phyloP scores from a whole-genome alignment of 257 asterid genomes.

The Perilla frutescens region DNA sequence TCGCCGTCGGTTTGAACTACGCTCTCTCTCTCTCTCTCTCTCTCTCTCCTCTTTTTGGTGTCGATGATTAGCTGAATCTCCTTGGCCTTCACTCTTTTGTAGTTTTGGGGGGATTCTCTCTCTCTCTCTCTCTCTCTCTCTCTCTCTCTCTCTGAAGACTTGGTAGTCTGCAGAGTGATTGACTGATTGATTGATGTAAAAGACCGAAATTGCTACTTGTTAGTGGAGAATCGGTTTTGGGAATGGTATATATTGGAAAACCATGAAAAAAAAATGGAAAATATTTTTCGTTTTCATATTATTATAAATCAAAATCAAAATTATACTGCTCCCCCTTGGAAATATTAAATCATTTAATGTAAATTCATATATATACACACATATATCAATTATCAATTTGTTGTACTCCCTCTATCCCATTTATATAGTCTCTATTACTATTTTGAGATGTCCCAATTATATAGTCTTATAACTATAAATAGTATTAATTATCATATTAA shows the following conservation, averaged over 20 bases:
- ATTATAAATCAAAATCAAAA: no score
- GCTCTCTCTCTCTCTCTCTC: not conserved
- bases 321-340: no score
- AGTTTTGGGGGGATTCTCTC: conserved; percentile 17
- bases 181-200: conserved; percentile 42
- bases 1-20: conserved; percentile 11
- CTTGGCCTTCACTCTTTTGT: not conserved
- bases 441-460: no score
- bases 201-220: conserved; percentile 18
- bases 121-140: not conserved
- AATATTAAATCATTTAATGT: no score
- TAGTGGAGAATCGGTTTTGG: conserved; percentile 46
- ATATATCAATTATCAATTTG: no score
- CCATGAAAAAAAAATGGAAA: not conserved
- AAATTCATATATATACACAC: no score
- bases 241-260: conserved; percentile 18
- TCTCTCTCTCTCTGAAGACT: conserved; percentile 14
- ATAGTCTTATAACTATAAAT: no score
- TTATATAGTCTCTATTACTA: no score
- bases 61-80: conserved; percentile 5
- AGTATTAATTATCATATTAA: no score
- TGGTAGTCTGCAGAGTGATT: conserved; percentile 25
- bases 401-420: no score
- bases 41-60: not conserved
- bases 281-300: not conserved